Conservation (phyloP, 768 basidiomycete genomes). For the Sarcodon aspratus region DNA sequence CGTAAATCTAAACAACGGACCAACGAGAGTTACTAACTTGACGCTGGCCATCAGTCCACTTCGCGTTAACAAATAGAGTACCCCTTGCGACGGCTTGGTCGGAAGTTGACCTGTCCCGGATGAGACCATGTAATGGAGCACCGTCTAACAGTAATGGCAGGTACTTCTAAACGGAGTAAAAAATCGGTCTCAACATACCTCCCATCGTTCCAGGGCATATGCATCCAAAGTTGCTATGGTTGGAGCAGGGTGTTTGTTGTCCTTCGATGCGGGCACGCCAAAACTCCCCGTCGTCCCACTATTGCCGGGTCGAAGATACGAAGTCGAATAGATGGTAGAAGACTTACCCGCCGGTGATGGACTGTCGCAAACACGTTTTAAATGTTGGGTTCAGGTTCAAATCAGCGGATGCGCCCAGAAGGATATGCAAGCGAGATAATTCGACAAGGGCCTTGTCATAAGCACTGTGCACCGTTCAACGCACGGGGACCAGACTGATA, state of each 20-base stretch:
- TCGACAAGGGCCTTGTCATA: conserved; percentile 61
- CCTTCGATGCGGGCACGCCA: conserved; percentile 61
- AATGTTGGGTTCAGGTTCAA: conserved; percentile 64
- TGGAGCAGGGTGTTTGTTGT: conserved; percentile 45
- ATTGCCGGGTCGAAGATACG: not conserved
- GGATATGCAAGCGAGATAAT: conserved; percentile 58
- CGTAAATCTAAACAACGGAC: not conserved
- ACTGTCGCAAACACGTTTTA: conserved; percentile 70
- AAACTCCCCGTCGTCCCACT: conserved; percentile 78
- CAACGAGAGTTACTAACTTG: conserved; percentile 33
- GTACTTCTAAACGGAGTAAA: not conserved
- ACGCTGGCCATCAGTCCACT: conserved; percentile 78
- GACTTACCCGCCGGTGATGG: conserved; percentile 78
- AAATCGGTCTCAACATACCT: conserved; percentile 36
- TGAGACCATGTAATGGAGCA: conserved; percentile 97
- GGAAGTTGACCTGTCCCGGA: conserved; percentile 73
- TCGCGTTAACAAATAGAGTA: conserved; percentile 70
- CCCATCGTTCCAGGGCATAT: conserved; percentile 84
- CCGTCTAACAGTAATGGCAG: conserved; percentile 45
- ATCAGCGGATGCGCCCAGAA: conserved; percentile 48
- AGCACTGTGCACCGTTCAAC: conserved; percentile 29
- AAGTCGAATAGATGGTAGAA: not conserved
- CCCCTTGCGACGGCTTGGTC: conserved; percentile 69
- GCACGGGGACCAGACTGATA: not conserved
- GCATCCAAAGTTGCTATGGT: conserved; percentile 57